A percentile compares a stretch with the other conserved stretches of the same genome.
phyloP scores from a whole-genome alignment of 1,139 yeast species.

The Hyphopichia burtonii region DNA sequence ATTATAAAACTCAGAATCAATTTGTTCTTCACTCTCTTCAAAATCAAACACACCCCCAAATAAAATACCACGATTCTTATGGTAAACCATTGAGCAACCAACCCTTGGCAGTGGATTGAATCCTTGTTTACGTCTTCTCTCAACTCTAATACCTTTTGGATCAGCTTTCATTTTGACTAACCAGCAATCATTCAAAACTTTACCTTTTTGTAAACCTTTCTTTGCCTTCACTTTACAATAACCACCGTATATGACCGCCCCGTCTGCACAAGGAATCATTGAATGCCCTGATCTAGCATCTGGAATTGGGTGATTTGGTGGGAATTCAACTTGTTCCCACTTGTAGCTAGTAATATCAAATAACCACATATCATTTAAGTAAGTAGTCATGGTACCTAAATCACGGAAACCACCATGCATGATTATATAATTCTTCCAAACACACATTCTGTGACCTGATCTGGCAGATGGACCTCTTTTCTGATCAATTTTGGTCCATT shows the following conservation, averaged over 20 bases:
- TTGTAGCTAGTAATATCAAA: constrained; percentile 87
- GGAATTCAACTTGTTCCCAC: constrained; percentile 89
- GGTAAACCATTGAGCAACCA: constrained; percentile 89
- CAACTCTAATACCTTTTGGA: constrained; percentile 79
- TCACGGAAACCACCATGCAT: constrained; percentile 94
- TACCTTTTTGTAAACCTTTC: constrained; percentile 88
- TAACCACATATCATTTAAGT: constrained; percentile 84
- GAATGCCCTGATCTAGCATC: constrained; percentile 96
- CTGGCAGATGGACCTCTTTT: constrained; percentile 76
- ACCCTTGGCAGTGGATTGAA: constrained; percentile 88
- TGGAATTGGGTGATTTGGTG: constrained; percentile 76
- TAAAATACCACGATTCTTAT: constrained; percentile 87
- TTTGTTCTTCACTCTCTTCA: constrained; percentile 91
- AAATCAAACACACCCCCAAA: constrained; percentile 96
- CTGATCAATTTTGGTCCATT: constrained; percentile 84
- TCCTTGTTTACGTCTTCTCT: constrained; percentile 85
- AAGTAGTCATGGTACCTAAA: constrained; percentile 78
- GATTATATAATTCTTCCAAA: constrained; percentile 86
- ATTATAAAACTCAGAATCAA: constrained; percentile 83
- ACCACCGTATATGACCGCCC: constrained; percentile 89
- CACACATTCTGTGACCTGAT: constrained; percentile 88
- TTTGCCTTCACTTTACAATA: constrained; percentile 91
- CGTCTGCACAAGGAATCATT: constrained; percentile 76
- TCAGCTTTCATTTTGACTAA: constrained; percentile 83
- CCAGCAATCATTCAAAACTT: constrained; percentile 90